A percentile compares a stretch with the other conserved stretches of the same genome.
Evolutionary conservation across 169 alveolate species (phyloP).

Genomic region (Plasmodium malariae): DNA sequence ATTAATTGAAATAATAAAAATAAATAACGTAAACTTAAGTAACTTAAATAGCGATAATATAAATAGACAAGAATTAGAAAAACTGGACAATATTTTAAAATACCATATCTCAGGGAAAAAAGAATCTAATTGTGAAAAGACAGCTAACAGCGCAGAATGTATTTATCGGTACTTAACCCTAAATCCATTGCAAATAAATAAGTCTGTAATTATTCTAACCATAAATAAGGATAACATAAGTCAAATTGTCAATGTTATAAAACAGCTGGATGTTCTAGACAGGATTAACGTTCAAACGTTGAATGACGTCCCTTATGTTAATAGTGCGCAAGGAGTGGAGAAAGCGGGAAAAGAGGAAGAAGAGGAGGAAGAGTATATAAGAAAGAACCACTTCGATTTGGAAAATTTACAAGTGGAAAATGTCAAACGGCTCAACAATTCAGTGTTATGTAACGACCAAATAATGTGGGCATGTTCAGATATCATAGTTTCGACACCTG

Average conservation of each 20-base stretch:
- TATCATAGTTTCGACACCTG: constrained; percentile 83
- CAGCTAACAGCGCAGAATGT: constrained; percentile 8
- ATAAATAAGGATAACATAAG: constrained; percentile 82
- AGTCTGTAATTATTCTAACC: constrained; percentile 78
- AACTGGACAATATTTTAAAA: constrained; percentile 28
- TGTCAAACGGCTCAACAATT: constrained; percentile 8
- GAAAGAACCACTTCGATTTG: not conserved
- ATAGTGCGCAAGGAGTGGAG: not conserved
- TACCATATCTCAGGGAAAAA: not conserved
- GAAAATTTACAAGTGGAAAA: constrained; percentile 32
- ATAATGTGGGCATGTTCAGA: constrained; percentile 83
- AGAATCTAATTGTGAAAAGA: not conserved
- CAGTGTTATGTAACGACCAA: constrained; percentile 48
- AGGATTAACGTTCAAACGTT: constrained; percentile 83
- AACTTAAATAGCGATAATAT: constrained; percentile 35
- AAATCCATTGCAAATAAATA: constrained; percentile 67
- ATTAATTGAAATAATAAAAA: constrained; percentile 65
- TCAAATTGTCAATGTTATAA: constrained; percentile 79
- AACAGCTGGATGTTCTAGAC: constrained; percentile 79
- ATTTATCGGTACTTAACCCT: constrained; percentile 49
- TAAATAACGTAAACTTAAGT: constrained; percentile 40
- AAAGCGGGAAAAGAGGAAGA: not conserved
- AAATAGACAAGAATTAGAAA: constrained; percentile 37
- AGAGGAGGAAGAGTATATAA: not conserved
- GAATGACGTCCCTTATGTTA: constrained; percentile 66